Evolutionary conservation across 2,329 filamentous ascomycete species (phyloP).

Genomic region (Periconia sp.): DNA sequence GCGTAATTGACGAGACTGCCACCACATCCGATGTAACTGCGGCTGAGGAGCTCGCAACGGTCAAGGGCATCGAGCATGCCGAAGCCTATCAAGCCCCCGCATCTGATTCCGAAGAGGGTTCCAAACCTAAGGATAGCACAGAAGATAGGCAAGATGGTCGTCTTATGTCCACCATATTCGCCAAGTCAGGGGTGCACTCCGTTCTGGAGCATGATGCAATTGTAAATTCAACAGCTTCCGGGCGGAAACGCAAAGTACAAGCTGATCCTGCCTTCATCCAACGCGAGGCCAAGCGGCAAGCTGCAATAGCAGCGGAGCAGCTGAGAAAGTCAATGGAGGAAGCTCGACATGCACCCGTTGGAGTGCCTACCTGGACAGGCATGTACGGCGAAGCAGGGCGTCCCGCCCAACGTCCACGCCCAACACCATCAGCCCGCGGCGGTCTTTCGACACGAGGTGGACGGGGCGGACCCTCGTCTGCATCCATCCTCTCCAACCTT

Average conservation of each 20-base stretch:
- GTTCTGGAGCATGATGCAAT: constrained; percentile 93
- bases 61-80: constrained; percentile 51
- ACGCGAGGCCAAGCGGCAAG: constrained; percentile 80
- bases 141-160: constrained; percentile 58
- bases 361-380: constrained; percentile 93
- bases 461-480: constrained; percentile 42
- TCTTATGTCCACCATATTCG: constrained; percentile 88
- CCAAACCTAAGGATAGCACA: constrained; percentile 14
- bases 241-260: constrained; percentile 66
- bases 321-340: constrained; percentile 75
- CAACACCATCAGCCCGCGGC: constrained; percentile 50
- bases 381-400: constrained; percentile 78
- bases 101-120: constrained; percentile 31
- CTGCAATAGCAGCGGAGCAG: constrained; percentile 76
- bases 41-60: constrained; percentile 35
- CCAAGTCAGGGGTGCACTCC: constrained; percentile 84
- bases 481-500: constrained; percentile 52
- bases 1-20: constrained; percentile 12
- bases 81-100: constrained; percentile 49
- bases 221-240: constrained; percentile 58
- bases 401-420: constrained; percentile 50
- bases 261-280: constrained; percentile 81
- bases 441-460: constrained; percentile 44
- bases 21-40: constrained; percentile 28
- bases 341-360: constrained; percentile 75